Percentiles rank a stretch among this genome's conserved stretches.
Evolutionary conservation across 768 basidiomycete genomes (phyloP).

Genomic region (Macrolepiota fuliginosa): DNA sequence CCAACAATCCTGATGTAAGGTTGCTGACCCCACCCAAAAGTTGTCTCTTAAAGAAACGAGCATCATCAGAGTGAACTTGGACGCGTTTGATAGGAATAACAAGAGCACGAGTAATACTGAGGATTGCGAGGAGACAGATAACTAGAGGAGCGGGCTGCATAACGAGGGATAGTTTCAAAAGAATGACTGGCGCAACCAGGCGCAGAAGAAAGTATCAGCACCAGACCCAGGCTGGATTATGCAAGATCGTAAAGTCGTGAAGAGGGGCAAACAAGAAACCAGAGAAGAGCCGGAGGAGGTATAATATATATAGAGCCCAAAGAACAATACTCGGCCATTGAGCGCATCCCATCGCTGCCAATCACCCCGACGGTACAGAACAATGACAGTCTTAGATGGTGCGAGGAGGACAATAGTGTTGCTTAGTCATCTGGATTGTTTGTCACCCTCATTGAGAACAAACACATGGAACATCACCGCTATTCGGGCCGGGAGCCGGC

Average conservation of each 20-base stretch:
- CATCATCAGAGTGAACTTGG: conserved; percentile 7
- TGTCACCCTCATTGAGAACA: not conserved
- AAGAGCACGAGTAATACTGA: not conserved
- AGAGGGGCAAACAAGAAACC: conserved; percentile 4
- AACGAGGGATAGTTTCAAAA: conserved; percentile 1
- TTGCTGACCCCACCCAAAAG: not conserved
- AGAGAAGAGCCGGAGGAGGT: not conserved
- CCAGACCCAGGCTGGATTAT: not conserved
- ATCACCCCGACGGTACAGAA: not conserved
- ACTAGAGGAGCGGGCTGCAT: not conserved
- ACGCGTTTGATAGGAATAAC: conserved; percentile 21
- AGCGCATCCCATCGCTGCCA: not conserved
- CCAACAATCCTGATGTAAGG: not conserved
- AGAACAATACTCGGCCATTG: not conserved
- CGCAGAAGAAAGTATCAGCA: conserved; percentile 16
- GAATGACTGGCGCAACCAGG: conserved; percentile 15
- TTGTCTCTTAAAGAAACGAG: not conserved
- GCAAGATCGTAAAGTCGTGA: not conserved
- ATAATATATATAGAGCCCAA: not conserved
- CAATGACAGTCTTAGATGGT: not conserved
- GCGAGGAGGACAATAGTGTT: not conserved
- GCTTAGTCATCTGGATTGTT: not conserved
- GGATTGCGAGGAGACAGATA: not conserved
- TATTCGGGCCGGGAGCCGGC: not conserved
- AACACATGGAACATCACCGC: not conserved